Percentiles rank a stretch among this genome's conserved stretches.
These are phyloP conservation scores for Apostasia ramifera DNA, from an alignment of 106 monocot genomes.

Conservation along the genomic window DNA sequence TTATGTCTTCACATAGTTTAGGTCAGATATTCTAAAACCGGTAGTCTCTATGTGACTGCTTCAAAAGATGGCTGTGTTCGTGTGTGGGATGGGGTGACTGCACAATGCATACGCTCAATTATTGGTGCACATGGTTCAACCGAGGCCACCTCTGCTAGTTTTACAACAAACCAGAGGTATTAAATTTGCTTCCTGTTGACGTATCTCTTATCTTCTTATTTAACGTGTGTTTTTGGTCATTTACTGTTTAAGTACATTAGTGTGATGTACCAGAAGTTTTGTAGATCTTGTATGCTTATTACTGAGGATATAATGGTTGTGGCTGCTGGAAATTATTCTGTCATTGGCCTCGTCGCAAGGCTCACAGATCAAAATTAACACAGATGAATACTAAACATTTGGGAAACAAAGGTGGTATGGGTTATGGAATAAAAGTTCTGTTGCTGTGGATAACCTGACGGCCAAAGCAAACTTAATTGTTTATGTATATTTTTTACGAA, in stretches of 20 bases:
- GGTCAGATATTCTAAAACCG: constrained; percentile 73
- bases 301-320: no score
- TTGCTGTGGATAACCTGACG: no score
- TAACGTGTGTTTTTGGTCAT: neutral
- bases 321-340: no score
- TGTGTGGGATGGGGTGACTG: constrained; percentile 78
- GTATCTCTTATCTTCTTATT: neutral
- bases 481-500: no score
- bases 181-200: neutral
- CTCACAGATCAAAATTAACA: no score
- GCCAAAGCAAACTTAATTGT: no score
- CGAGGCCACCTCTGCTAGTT: constrained; percentile 80
- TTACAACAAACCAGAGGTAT: constrained; percentile 89
- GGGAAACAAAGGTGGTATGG: no score
- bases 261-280: no score
- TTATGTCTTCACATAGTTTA: constrained; percentile 6
- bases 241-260: neutral
- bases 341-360: no score
- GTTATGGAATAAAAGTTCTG: no score
- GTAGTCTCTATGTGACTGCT: constrained; percentile 75
- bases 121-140: constrained; percentile 59
- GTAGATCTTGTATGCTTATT: no score
- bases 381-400: no score
- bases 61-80: constrained; percentile 87
- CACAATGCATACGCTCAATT: constrained; percentile 68